These are phyloP conservation scores for Cladosporium sp. DNA, from an alignment of 2,329 filamentous ascomycete species.

Conservation along the genomic window DNA sequence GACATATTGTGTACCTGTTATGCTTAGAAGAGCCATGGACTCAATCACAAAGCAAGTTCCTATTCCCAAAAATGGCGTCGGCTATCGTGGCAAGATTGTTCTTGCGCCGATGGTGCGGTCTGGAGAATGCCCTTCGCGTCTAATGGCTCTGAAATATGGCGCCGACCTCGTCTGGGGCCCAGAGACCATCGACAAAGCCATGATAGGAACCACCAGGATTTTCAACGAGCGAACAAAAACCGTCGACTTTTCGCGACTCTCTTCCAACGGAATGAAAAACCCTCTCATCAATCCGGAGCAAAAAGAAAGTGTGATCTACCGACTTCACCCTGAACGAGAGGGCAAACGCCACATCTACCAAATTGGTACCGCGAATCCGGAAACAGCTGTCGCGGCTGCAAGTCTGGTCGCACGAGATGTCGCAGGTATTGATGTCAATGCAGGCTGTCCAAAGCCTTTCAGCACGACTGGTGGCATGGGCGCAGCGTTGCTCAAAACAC, in stretches of 20 bases:
- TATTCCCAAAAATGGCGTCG: slow-evolving; percentile 82
- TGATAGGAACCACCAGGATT: slow-evolving; percentile 79
- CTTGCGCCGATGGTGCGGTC: slow-evolving; percentile 88
- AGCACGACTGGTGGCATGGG: slow-evolving; percentile 94
- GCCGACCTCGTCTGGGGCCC: slow-evolving; percentile 97
- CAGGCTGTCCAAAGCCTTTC: slow-evolving; percentile 97
- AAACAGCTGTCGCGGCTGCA: slow-evolving; percentile 77
- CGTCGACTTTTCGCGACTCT: slow-evolving; percentile 76
- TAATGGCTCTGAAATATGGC: slow-evolving; percentile 88
- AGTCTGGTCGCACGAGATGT: slow-evolving; percentile 82
- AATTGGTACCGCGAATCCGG: slow-evolving; percentile 80
- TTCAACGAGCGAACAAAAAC: slow-evolving; percentile 72
- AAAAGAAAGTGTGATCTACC: slow-evolving; percentile 68
- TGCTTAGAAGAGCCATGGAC: slow-evolving; percentile 28
- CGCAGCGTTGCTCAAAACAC: slow-evolving; percentile 79
- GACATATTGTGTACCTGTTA: not conserved
- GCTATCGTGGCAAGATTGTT: slow-evolving; percentile 90
- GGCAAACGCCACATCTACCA: slow-evolving; percentile 78
- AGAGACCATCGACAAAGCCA: slow-evolving; percentile 86
- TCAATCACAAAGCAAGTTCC: slow-evolving; percentile 58
- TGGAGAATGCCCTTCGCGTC: slow-evolving; percentile 86
- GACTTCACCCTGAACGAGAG: slow-evolving; percentile 75
- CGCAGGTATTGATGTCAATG: slow-evolving; percentile 92
- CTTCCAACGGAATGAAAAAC: slow-evolving; percentile 65
- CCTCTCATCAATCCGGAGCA: slow-evolving; percentile 50